Evolutionary conservation across 2,329 filamentous ascomycete genomes (phyloP).

Genomic region (Fusarium sacchari): DNA sequence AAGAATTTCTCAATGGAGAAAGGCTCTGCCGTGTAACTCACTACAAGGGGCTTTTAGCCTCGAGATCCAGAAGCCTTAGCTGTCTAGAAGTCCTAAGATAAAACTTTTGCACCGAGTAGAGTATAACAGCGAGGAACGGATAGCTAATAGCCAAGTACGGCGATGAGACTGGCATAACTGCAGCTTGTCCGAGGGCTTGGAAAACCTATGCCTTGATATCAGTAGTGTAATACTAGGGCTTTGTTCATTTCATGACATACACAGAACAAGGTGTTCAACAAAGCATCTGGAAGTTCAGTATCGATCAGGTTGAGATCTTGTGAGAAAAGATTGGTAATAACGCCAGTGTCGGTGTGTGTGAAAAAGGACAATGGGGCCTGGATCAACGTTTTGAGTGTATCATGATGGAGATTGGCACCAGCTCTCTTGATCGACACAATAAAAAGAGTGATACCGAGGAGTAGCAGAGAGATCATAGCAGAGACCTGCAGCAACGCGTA

Average conservation of each 20-base stretch:
- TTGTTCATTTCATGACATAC: neutral
- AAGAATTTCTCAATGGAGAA: neutral
- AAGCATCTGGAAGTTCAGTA: conserved; percentile 49
- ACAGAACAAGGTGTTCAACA: conserved; percentile 26
- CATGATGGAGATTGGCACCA: conserved; percentile 47
- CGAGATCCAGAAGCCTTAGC: conserved; percentile 68
- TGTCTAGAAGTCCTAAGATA: conserved; percentile 71
- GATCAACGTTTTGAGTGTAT: conserved; percentile 47
- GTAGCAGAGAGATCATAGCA: conserved; percentile 33
- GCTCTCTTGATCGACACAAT: conserved; percentile 44
- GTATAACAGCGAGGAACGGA: conserved; percentile 56
- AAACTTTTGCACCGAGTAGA: conserved; percentile 64
- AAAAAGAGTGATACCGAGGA: conserved; percentile 24
- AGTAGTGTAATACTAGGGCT: neutral
- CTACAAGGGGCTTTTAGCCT: conserved; percentile 64
- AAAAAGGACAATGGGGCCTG: conserved; percentile 55
- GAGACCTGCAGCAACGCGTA: conserved; percentile 41
- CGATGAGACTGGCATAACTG: conserved; percentile 55
- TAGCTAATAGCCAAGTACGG: conserved; percentile 60
- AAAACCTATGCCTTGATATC: neutral
- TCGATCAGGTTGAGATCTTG: conserved; percentile 57
- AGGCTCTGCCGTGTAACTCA: neutral
- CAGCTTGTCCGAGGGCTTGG: conserved; percentile 41
- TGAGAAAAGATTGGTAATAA: conserved; percentile 56
- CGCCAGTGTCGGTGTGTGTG: conserved; percentile 53